Conservation (phyloP, 1,139 yeast genomes). For the Yarrowia galli region DNA sequence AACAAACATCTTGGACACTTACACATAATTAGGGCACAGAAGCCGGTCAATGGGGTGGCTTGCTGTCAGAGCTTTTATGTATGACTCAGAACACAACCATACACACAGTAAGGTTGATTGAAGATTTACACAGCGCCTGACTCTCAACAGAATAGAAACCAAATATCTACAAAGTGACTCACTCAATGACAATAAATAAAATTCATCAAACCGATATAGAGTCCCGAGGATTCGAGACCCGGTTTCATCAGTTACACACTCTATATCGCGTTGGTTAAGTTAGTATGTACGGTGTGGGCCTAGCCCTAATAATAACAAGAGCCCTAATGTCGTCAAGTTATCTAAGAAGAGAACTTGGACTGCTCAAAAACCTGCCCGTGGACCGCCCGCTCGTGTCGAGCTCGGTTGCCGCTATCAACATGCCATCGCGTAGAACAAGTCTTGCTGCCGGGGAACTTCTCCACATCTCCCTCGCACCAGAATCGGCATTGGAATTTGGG, state of each 20-base stretch:
- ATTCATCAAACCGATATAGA: constrained; percentile 20
- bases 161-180: background rate
- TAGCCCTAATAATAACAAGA: constrained; percentile 8
- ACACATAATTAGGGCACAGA: too few species aligned
- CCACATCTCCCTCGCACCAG: constrained; percentile 45
- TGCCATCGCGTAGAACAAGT: constrained; percentile 49
- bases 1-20: too few species aligned
- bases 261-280: constrained; percentile 5
- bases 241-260: constrained; percentile 5
- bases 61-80: background rate
- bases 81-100: background rate
- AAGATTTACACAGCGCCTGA: background rate
- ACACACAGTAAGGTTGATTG: background rate
- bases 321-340: background rate
- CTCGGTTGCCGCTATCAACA: constrained; percentile 48
- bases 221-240: constrained; percentile 9
- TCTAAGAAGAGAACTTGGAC: constrained; percentile 24
- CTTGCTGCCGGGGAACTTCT: constrained; percentile 46
- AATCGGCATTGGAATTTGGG: constrained; percentile 48
- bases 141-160: background rate
- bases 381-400: constrained; percentile 47
- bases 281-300: constrained; percentile 23
- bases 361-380: constrained; percentile 44
- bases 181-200: constrained; percentile 32
- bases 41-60: background rate